phyloP scores from a whole-genome alignment of 2,329 filamentous ascomycete species.

The Pseudogymnoascus sp. region DNA sequence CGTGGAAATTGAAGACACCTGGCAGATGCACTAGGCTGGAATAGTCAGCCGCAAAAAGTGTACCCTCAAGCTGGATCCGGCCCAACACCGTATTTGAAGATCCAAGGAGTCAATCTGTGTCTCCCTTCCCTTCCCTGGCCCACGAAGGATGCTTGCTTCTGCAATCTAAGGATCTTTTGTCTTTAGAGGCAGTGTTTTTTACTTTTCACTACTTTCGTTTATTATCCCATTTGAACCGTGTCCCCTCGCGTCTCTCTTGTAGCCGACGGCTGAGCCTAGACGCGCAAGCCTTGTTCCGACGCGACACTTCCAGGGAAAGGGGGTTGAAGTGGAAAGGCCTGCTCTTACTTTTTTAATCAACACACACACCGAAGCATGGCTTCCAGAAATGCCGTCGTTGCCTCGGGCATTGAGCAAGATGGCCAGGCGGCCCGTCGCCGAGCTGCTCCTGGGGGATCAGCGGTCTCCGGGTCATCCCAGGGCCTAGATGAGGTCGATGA shows the following conservation, averaged over 20 bases:
- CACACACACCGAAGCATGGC: slow-evolving; percentile 21
- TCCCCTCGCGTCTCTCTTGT: not conserved
- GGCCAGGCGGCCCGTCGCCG: slow-evolving; percentile 49
- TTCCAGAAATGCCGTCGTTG: slow-evolving; percentile 42
- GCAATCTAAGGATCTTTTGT: not conserved
- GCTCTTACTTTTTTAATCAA: not conserved
- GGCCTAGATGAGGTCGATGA: slow-evolving; percentile 40
- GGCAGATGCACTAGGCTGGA: slow-evolving; percentile 8
- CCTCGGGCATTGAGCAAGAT: slow-evolving; percentile 48
- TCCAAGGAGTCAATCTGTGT: not conserved
- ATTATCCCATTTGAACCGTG: slow-evolving; percentile 1
- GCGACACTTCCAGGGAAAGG: not conserved
- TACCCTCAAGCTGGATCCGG: not conserved
- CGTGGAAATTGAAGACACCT: slow-evolving; percentile 9
- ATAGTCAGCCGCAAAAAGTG: slow-evolving; percentile 9
- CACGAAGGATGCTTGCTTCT: slow-evolving; percentile 1
- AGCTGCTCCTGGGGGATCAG: slow-evolving; percentile 36
- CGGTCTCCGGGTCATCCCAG: slow-evolving; percentile 29
- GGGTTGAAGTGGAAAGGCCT: not conserved
- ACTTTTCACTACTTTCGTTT: not conserved
- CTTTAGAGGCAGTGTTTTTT: slow-evolving; percentile 1
- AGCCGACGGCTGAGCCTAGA: slow-evolving; percentile 2
- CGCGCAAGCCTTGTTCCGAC: slow-evolving; percentile 1
- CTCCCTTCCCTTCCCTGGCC: not conserved
- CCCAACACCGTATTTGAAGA: not conserved